Base-by-base conservation (phyloP, 805 yeast species). In the Suhomyces kilbournensis region DNA sequence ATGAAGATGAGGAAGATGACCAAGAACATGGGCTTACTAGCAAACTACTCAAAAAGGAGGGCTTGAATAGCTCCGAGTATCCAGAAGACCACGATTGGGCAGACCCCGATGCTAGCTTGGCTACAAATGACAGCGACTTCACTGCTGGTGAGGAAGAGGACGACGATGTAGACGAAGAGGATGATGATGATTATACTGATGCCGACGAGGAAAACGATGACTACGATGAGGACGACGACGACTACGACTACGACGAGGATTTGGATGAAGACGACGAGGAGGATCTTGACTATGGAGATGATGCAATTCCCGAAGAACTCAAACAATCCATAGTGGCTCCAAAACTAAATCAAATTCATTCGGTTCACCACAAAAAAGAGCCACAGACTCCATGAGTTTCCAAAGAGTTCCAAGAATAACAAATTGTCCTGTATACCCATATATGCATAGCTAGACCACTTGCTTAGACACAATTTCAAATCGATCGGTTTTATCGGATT, bases 211-310 rank as follows among this genome's bases (percentile, higher is more conserved):
- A 56, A 5, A 61, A 60, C 9, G 59, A 59, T 3, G 74, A 65
- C 8, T 69, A 65, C 5, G 63, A 66, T 20, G 65, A 63, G 17
- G 66, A 66, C 12, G 60, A 54, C 35, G 65, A 51, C 45, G 66
- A 66, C 12, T 60, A 54, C 35, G 65, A 51, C 45, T 50, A 51
- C 19, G 60, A 60, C n/a, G 63, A 59, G 14, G 67, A 66, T 20
- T 58, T 55, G 7, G 58, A 54, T 8, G 59, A 53, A 20, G 56
- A 53, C 22, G 55, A 45, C 3, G 64, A 52, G 3, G 57, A 52
- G 28, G 59, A 53, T 25, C 35, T 46, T 10, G 59, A 54, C 26
- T 51, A 44, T 17, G 59, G 53, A 6, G 56, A 53, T 28, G 58
- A 51, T 30, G 58, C 51, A 8, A 56, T 51, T n/a, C 50, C 49